Base-by-base conservation (phyloP, 163 green algal species). In the Picocystis sp. region DNA sequence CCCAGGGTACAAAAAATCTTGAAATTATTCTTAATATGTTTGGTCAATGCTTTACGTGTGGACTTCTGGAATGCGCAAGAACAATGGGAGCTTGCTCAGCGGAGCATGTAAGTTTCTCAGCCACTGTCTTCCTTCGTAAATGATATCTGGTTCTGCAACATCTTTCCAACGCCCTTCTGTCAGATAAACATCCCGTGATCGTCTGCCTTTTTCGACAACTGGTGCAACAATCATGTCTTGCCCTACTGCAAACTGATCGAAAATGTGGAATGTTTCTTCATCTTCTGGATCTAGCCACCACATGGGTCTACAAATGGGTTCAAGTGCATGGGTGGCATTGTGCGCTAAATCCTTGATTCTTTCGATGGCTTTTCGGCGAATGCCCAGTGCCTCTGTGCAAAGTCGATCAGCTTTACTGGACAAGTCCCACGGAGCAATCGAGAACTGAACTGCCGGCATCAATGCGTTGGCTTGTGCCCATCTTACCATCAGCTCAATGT, bases 281-380 rank as follows among this genome's bases (percentile, higher is more conserved):
- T 82, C 74, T n/a, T 72, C 44, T 14, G 74, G 74, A 51, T 69
- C 73, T 17, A 82, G 56, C 69, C 75, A 79, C 74, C 74, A 82
- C 69, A 82, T 61, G 11, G 74, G 74, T 11, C 70, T 54, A 50
- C 62, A 74, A 43, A 82, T 77, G 22, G 74, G 74, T 17, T 58
- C 45, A 33, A 82, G 56, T 19, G 54, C 59, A 15, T 67, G 14
- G 17, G 60, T 71, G 12, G 66, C 64, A n/a, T 74, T 61, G n/a
- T 72, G 46, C 9, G 73, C 67, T 24, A 81, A 61, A 3, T 24
- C 29, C 1, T 66, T 44, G 2, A 81, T 56, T 29, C 48, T 24
- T 1, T 50, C 43, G 12, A 60, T 58, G 14, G 77, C 21, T 53
- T 69, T 55, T 21, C 52, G 41, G 10, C 73, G 55, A 10, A 70